A percentile compares a stretch with the other conserved stretches of the same genome.
Conservation (phyloP, 768 basidiomycete genomes). For the Pisolithus orientalis region DNA sequence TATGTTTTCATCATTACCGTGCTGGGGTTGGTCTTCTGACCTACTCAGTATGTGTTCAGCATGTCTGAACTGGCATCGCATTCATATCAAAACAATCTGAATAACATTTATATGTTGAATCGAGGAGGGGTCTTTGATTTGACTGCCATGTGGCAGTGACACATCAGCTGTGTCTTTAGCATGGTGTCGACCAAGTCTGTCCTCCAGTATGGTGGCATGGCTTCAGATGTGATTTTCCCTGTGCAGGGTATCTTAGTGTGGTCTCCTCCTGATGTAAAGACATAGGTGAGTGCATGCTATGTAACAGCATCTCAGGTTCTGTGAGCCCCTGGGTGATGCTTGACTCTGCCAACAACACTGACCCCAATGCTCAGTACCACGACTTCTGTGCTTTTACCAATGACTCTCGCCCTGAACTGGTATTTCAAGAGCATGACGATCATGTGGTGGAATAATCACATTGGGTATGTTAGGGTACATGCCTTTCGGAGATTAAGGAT, state of each 20-base stretch:
- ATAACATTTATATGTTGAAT: constrained; percentile 75
- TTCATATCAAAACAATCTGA: constrained; percentile 53
- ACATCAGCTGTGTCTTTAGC: constrained; percentile 60
- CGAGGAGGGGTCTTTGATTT: constrained; percentile 96
- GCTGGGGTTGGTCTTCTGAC: constrained; percentile 85
- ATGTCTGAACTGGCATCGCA: constrained; percentile 68
- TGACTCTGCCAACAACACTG: constrained; percentile 69
- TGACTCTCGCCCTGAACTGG: constrained; percentile 93
- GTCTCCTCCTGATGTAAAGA: neutral
- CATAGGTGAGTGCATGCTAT: constrained; percentile 84
- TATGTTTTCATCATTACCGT: constrained; percentile 85
- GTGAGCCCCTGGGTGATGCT: constrained; percentile 83
- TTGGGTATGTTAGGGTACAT: constrained; percentile 89
- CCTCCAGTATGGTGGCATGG: constrained; percentile 76
- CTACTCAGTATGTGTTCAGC: constrained; percentile 89
- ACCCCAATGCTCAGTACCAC: constrained; percentile 78
- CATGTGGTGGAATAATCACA: constrained; percentile 85
- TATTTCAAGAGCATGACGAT: constrained; percentile 92
- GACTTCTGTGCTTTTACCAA: constrained; percentile 89
- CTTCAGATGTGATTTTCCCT: constrained; percentile 79
- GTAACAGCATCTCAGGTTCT: constrained; percentile 74
- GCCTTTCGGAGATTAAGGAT: constrained; percentile 62
- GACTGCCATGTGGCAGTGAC: constrained; percentile 55
- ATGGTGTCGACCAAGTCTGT: constrained; percentile 74
- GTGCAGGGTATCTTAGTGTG: constrained; percentile 54